Evolutionary conservation across 345 rosid genomes (phyloP).

Genomic region (Acer yangbiense): DNA sequence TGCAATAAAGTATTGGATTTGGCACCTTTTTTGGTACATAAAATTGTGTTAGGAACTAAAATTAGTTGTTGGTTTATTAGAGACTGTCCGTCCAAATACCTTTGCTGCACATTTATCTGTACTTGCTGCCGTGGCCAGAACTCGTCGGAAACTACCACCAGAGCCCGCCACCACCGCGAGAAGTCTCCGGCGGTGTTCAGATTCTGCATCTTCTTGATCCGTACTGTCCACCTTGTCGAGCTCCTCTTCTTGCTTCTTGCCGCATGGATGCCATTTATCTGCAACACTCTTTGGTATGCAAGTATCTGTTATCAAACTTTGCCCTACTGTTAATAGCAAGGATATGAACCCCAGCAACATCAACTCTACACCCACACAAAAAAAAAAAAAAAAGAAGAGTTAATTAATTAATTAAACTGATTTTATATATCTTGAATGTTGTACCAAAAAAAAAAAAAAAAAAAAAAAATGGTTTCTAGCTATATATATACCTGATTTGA

Average conservation of each 20-base stretch:
- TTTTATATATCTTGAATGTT: not conserved
- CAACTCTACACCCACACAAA: constrained; percentile 54
- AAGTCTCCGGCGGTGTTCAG: constrained; percentile 54
- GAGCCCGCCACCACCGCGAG: constrained; percentile 26
- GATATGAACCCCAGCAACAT: constrained; percentile 91
- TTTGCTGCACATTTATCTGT: constrained; percentile 51
- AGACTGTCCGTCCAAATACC: constrained; percentile 24
- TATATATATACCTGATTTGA: constrained; percentile 66
- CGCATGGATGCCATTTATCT: constrained; percentile 76
- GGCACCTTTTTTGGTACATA: not conserved
- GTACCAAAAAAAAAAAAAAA: not conserved
- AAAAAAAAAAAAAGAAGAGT: not conserved
- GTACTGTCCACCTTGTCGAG: not conserved
- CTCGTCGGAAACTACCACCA: constrained; percentile 44
- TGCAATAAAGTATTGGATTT: not conserved
- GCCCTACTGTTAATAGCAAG: constrained; percentile 67
- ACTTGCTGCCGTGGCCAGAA: constrained; percentile 45
- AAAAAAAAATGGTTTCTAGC: not conserved
- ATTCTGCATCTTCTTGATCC: constrained; percentile 9
- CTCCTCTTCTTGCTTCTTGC: not conserved
- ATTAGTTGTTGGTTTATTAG: not conserved
- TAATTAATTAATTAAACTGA: not conserved
- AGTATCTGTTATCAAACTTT: constrained; percentile 46
- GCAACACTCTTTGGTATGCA: constrained; percentile 61
- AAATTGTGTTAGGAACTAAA: not conserved